Percentiles rank a stretch among this genome's conserved stretches.
Evolutionary conservation across 768 basidiomycete species (phyloP).

Genomic region (Trametes punicea): DNA sequence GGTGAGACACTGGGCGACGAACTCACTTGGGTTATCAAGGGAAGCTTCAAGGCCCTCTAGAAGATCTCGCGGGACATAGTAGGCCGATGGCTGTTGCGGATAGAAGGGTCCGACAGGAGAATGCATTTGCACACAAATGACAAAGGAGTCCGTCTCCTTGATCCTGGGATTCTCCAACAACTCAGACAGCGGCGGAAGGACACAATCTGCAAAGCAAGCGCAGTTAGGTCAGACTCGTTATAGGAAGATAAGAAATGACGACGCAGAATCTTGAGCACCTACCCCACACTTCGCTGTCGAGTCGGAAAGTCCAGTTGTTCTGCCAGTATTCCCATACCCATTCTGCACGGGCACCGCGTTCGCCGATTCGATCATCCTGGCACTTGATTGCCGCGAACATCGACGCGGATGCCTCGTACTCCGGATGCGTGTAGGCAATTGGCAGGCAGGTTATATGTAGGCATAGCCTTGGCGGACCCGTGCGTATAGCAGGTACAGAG

Average conservation of each 20-base stretch:
- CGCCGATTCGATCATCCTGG: slow-evolving; percentile 55
- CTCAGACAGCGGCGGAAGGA: slow-evolving; percentile 57
- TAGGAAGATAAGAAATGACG: too few species aligned
- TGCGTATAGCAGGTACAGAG: slow-evolving; percentile 15
- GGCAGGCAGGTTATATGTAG: slow-evolving; percentile 66
- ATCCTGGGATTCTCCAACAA: slow-evolving; percentile 61
- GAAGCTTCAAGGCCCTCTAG: slow-evolving; percentile 68
- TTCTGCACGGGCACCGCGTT: slow-evolving; percentile 59
- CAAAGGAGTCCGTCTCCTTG: slow-evolving; percentile 60
- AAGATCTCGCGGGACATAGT: slow-evolving; percentile 63
- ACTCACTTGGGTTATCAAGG: slow-evolving; percentile 68
- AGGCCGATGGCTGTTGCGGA: slow-evolving; percentile 63
- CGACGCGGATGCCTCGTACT: slow-evolving; percentile 58
- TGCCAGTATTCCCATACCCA: slow-evolving; percentile 78
- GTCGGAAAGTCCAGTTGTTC: slow-evolving; percentile 66
- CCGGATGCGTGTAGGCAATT: slow-evolving; percentile 55
- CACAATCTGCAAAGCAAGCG: slow-evolving; percentile 45
- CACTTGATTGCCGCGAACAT: slow-evolving; percentile 75
- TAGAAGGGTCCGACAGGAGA: slow-evolving; percentile 50
- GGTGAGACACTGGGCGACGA: background rate
- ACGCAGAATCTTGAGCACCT: slow-evolving; percentile 27
- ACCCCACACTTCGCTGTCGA: slow-evolving; percentile 76
- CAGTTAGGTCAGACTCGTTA: too few species aligned
- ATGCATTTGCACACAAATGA: slow-evolving; percentile 73
- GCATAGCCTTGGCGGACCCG: slow-evolving; percentile 44